These are phyloP conservation scores for Zygosaccharomyces lentus DNA, from an alignment of 805 yeast genomes.

Conservation along the genomic window DNA sequence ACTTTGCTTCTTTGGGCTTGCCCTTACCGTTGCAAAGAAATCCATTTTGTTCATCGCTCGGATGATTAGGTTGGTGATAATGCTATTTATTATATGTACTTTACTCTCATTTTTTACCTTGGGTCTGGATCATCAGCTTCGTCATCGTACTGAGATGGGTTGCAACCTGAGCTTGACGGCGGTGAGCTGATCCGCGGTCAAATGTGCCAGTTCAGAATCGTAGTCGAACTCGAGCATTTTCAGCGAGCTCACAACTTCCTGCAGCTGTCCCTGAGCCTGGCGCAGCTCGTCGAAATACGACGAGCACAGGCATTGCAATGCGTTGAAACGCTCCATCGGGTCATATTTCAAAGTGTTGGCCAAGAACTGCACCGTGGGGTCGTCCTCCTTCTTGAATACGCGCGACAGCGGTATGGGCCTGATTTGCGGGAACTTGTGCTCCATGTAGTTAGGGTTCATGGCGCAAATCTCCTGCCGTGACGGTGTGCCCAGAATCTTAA, in stretches of 20 bases:
- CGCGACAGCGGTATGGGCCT: conserved; percentile 70
- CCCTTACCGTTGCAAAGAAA: neutral
- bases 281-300: conserved; percentile 33
- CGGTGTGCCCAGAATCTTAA: conserved; percentile 94
- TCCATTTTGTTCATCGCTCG: conserved; percentile 1
- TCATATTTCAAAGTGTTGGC: conserved; percentile 59
- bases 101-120: neutral
- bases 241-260: conserved; percentile 21
- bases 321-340: conserved; percentile 59
- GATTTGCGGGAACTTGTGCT: conserved; percentile 88
- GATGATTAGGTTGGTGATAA: neutral
- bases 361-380: conserved; percentile 50
- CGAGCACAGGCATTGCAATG: conserved; percentile 38
- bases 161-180: conserved; percentile 25
- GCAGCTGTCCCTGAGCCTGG: conserved; percentile 17
- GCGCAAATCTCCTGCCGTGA: conserved; percentile 83
- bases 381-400: conserved; percentile 53
- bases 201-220: conserved; percentile 27
- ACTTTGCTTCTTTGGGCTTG: neutral
- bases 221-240: conserved; percentile 28
- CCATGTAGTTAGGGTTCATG: conserved; percentile 97
- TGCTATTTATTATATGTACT: neutral
- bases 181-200: conserved; percentile 26
- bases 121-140: neutral
- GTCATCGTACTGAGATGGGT: conserved; percentile 16